Base-by-base conservation (phyloP, 176 grass and related monocot genomes). In the Rhipidocladum racemiflorum region DNA sequence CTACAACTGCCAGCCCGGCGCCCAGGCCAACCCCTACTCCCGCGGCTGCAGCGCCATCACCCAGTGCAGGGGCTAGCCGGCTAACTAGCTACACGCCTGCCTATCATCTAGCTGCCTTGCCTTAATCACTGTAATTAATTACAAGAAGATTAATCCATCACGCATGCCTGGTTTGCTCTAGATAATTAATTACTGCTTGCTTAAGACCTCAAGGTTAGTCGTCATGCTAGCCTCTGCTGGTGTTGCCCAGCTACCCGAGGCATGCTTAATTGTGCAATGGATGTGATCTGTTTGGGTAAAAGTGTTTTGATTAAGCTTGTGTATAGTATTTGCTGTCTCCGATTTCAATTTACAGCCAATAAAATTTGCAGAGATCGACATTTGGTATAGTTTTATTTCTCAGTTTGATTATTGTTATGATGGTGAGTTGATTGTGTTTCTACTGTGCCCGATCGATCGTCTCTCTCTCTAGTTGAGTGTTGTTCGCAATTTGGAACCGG, bases 1-100 rank as follows among this genome's bases (percentile, higher is more conserved):
- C 92, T 97, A 97, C 91, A 97, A 97, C 91, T 97, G 91, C 85
- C 87, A 72, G 66, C 77, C 88, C n/a, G 90, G 91, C 20, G 90
- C 63, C 9, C 15, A 74, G 61, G 88, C 89, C 66, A 92, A 97
- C 69, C 94, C 94, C 35, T 94, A 97, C 83, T 40, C 61, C 48
- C 89, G 92, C 71, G 88, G 94, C 4, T 97, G 91, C 85, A 85
- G 70, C 61, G 72, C 85, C 46, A 92, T 94, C 85, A 89, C 90
- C 55, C 79, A 87, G 59, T 97, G 94, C 88, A 87, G 91, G 50
- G 61, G 83, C 15, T 91, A 72, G 44, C 23, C 5, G 29, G 46
- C 15, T 1, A 17, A 16, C 48, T 50, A 18, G 48, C 48, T 50
- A 17, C 46, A 18, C 46, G 6, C 46, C 46, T 50, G 5, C 48